Conservation (phyloP, 352 stramenopile genomes). For the Phytophthora constricta region DNA sequence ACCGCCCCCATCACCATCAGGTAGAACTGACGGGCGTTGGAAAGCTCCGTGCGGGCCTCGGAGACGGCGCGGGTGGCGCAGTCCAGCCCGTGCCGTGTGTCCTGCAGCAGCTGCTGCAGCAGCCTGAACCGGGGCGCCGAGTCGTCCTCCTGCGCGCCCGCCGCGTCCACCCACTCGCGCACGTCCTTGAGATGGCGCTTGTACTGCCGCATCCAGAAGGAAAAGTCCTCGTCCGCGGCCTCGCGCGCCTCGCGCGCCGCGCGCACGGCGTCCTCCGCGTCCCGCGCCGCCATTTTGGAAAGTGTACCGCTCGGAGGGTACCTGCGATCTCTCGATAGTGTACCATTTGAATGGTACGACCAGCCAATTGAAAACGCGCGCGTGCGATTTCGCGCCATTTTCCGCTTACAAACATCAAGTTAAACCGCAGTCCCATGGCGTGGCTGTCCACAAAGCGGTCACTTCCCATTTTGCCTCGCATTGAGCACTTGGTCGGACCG, state of each 20-base stretch:
- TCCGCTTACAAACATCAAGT: neutral
- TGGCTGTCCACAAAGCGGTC: too few species aligned
- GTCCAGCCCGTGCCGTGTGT: conserved; percentile 31
- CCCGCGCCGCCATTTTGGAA: neutral
- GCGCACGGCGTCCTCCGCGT: neutral
- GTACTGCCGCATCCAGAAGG: conserved; percentile 34
- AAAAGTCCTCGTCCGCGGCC: conserved; percentile 8
- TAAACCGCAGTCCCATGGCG: neutral
- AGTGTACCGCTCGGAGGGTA: neutral
- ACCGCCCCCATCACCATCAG: neutral
- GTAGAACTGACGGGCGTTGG: conserved; percentile 22
- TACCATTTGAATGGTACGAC: neutral
- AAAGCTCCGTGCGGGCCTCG: conserved; percentile 27
- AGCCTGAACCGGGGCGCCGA: conserved; percentile 12
- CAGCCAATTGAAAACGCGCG: neutral
- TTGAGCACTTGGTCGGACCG: neutral
- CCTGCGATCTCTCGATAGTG: neutral
- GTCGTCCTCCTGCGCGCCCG: conserved; percentile 1
- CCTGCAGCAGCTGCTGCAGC: conserved; percentile 25
- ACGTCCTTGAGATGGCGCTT: conserved; percentile 8
- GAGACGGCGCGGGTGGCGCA: conserved; percentile 10
- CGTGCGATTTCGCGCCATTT: neutral
- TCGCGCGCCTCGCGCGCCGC: conserved; percentile 6
- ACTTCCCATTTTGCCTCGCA: conserved; percentile 32
- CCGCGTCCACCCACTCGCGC: conserved; percentile 3